Evolutionary conservation across 495 filamentous ascomycete genomes (phyloP).

Genomic region (Cryomyces minteri): DNA sequence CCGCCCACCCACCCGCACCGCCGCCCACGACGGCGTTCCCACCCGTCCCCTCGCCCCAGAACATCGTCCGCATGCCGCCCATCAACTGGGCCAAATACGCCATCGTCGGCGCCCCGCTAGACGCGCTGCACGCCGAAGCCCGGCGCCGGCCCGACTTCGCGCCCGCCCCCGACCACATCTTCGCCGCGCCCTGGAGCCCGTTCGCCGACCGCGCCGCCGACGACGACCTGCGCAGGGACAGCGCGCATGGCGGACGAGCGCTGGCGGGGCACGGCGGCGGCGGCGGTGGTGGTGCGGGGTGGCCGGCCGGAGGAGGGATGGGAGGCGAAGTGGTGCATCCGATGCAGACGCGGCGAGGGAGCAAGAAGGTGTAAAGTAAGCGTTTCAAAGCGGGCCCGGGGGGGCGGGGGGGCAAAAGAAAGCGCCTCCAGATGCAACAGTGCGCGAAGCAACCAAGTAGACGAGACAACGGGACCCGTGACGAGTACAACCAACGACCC

Average conservation of each 20-base stretch:
- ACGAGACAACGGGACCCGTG: too few relatives aligned
- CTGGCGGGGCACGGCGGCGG: too few relatives aligned
- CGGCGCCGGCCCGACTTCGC: constrained; percentile 32
- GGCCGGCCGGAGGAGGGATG: too few relatives aligned
- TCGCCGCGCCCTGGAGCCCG: constrained; percentile 62
- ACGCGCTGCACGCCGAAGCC: constrained; percentile 71
- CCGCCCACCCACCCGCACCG: not conserved
- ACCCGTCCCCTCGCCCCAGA: constrained; percentile 59
- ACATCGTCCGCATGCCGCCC: constrained; percentile 62
- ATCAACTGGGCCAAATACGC: constrained; percentile 88
- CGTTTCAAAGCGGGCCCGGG: too few relatives aligned
- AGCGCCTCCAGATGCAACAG: too few relatives aligned
- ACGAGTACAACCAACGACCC: too few relatives aligned
- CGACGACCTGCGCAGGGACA: too few relatives aligned
- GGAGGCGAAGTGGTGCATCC: not conserved
- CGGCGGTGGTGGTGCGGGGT: too few relatives aligned
- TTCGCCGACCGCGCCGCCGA: constrained; percentile 14
- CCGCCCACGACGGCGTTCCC: constrained; percentile 20
- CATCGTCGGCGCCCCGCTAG: constrained; percentile 58
- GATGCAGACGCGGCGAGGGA: not conserved
- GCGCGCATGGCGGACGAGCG: too few relatives aligned
- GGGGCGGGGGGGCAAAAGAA: too few relatives aligned
- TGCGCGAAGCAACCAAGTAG: too few relatives aligned
- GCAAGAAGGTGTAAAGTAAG: not conserved
- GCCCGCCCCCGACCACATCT: constrained; percentile 30